Evolutionary conservation across 768 basidiomycete genomes (phyloP).

Genomic region (Tylopilus cervinicoccineus): DNA sequence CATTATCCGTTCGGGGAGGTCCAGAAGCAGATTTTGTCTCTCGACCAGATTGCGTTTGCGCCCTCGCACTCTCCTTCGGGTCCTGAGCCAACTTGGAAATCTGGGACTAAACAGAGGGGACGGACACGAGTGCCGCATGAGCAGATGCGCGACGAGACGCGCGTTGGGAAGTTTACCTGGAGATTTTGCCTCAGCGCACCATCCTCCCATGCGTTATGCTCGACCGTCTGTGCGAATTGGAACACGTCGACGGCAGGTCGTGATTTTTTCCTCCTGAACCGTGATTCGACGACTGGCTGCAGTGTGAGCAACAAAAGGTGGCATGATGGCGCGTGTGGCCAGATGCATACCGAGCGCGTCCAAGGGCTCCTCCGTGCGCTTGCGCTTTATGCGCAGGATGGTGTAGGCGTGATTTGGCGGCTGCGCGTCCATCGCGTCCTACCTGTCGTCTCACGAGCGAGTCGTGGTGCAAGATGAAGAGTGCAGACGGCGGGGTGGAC

Average conservation of each 20-base stretch:
- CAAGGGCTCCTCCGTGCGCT: conserved; percentile 76
- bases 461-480: neutral
- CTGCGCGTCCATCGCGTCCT: conserved; percentile 20
- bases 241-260: conserved; percentile 58
- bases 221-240: conserved; percentile 79
- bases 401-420: conserved; percentile 47
- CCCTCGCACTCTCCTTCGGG: conserved; percentile 19
- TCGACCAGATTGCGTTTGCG: conserved; percentile 15
- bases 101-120: conserved; percentile 40
- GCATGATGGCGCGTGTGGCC: conserved; percentile 3
- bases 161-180: conserved; percentile 43
- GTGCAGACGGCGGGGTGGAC: too few species aligned
- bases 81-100: conserved; percentile 51
- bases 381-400: conserved; percentile 78
- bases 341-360: conserved; percentile 66
- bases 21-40: conserved; percentile 5
- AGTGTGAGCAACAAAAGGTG: conserved; percentile 12
- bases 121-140: neutral
- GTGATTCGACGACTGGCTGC: conserved; percentile 57
- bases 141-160: neutral
- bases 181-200: conserved; percentile 52
- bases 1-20: conserved; percentile 33
- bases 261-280: conserved; percentile 57
- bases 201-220: conserved; percentile 64
- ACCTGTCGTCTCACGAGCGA: neutral